Percentiles rank a stretch among this genome's conserved stretches.
These are phyloP conservation scores for Aegilops sharonensis DNA, from an alignment of 176 grass and related monocot species.

Conservation along the genomic window DNA sequence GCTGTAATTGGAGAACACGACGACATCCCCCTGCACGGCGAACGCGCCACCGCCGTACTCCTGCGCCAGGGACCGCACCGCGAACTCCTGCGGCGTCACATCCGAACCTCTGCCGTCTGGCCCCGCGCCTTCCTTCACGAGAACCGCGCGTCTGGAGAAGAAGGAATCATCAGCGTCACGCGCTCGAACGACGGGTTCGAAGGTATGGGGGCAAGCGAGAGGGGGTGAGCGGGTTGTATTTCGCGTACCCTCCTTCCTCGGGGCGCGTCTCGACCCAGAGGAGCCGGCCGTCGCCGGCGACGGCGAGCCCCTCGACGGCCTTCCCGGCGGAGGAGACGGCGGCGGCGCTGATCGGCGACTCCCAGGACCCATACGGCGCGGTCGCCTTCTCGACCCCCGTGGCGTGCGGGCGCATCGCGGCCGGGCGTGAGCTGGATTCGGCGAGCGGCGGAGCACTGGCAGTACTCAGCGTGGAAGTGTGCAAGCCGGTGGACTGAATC, in stretches of 20 bases:
- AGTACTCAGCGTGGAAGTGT: not conserved
- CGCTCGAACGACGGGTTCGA: not conserved
- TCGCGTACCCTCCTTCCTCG: conserved; percentile 70
- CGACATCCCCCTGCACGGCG: conserved; percentile 41
- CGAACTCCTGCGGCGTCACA: conserved; percentile 60
- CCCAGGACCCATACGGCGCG: conserved; percentile 85
- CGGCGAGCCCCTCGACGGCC: conserved; percentile 57
- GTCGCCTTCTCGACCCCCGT: conserved; percentile 25
- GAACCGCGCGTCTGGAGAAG: conserved; percentile 66
- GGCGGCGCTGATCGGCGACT: conserved; percentile 78
- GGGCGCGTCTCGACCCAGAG: conserved; percentile 85
- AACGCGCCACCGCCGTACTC: conserved; percentile 77
- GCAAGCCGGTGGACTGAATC: not conserved
- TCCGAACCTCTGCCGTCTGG: conserved; percentile 32
- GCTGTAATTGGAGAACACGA: conserved; percentile 78
- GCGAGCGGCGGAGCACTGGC: not conserved
- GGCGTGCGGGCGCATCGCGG: conserved; percentile 22
- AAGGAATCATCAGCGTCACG: not conserved
- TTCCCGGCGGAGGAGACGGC: conserved; percentile 69
- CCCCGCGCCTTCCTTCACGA: conserved; percentile 62
- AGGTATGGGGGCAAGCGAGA: not conserved
- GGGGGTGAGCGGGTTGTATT: not conserved
- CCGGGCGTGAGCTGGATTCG: conserved; percentile 5
- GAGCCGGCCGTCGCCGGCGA: conserved; percentile 68
- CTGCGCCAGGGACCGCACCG: conserved; percentile 63